Evolutionary conservation across 2,329 filamentous ascomycete species (phyloP), one percentile per base, ranked within the genome.

Genomic region (Diaporthe citriasiana): DNA sequence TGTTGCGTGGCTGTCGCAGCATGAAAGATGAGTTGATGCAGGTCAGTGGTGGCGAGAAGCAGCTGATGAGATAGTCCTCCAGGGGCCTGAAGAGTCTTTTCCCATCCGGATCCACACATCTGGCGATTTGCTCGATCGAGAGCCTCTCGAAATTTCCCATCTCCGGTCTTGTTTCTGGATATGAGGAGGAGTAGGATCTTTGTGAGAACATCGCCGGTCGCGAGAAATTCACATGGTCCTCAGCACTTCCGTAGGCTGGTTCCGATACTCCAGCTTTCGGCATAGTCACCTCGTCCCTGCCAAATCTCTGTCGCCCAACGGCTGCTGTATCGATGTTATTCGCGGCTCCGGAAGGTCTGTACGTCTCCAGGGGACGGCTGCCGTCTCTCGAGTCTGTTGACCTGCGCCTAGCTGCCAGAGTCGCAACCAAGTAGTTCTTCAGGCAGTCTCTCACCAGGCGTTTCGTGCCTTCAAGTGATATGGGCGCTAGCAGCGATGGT

Each of bases 21-120:
- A 88, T 85, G 80, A 98, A 98, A 0, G 95, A 95, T 19, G 85
- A 86, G 80, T 97, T 97, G n/a, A 98, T 83, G 76, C 89, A 92
- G 70, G 93, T 88, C 77, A 91, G 91, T 8, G 71, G 71, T 0
- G 92, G 91, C 71, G 89, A 88, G 78, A 97, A 94, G 77, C 89
- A 93, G 27, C 84, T 82, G 66, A 91, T 84, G 53, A 98, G 88
- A 79, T 97, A 96, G 75, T 95, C 93, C 82, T 97, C 94, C 19
- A 98, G 81, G 7, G 88, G 88, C 75, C 90, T 92, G 81, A 98
- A 98, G 15, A 96, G 90, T 50, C 85, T 86, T 79, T 89, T 91
- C 3, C 87, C 83, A 4, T 87, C 87, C 55, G 77, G 74, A 22
- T 77, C 77, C 1, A 72, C 77, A 63, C 74, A 71, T 63, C 66